Evolutionary conservation across 1,284 basidiomycete species (phyloP), one percentile per base, ranked within the genome.

Genomic region (Ceratobasidium papillatum): DNA sequence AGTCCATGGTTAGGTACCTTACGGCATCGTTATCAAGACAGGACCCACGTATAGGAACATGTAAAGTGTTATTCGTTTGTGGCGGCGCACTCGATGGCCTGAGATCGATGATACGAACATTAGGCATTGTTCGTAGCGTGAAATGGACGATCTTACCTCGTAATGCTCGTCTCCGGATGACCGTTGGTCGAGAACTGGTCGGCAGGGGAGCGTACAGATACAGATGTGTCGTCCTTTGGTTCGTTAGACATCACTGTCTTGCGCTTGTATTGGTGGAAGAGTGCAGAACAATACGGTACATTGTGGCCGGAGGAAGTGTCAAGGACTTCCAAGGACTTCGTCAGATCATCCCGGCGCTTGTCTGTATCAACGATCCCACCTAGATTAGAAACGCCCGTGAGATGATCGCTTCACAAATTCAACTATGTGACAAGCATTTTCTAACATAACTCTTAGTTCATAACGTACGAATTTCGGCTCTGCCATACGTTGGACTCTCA

Each of bases 51-150:
- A 41, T 61, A 11, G 58, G 58, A 34, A 61, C 58, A 27, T 25
- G 58, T 19, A 61, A 19, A 61, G 58, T 61, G 38, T 61, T 25
- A 19, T 43, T 61, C n/a, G 58, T 25, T 32, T 17, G 58, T 27
- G 58, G 58, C 34, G 58, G 58, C n/a, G 58, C 36, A 25, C 36
- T 61, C 36, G 58, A 38, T 1, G 58, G 58, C 22, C 58, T 61
- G 19, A n/a, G 22, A 38, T 30, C 9, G 36, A 30, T 22, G n/a
- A 51, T 54, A 17, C 8, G 11, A 30, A 54, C 27, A 17, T 19
- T 52, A 43, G 8, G 30, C 22, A 25, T 52, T 3, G 22, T 27
- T n/a, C 32, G 32, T 7, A 54, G 27, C 51, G 2, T 54, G 3
- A 17, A 30, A 12, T 9, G 25, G 25, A 54, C 7, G 27, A 25